Base-by-base conservation (phyloP, 257 asterid genomes). In the Lavandula angustifolia region DNA sequence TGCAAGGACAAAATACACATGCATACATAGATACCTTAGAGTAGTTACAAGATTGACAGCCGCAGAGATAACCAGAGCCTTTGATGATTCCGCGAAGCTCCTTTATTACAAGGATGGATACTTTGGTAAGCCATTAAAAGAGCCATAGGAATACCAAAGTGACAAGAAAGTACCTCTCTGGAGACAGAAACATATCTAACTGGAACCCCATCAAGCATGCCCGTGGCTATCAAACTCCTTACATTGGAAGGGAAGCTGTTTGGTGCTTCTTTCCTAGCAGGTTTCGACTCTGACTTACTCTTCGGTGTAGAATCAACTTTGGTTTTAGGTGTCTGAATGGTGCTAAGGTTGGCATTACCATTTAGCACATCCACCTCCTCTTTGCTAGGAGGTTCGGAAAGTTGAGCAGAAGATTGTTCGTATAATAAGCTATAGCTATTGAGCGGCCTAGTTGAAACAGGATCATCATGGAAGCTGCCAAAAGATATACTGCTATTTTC, bases 171-270 rank as follows among this genome's bases (percentile, higher is more conserved):
- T 87, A 92, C 97, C 96, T 85, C 90, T 55, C 88, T 80, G 0
- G 95, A 75, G 29, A 80, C 85, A 9, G 97, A 77, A 34, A 89
- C 77, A 50, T 92, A 92, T 83, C 80, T 78, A 54, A 92, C 95
- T 41, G 94, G 96, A 69, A 89, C 95, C 27, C 94, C 97, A 62
- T 92, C 97, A 60, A 89, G 94, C 74, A 92, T 89, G 55, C 99
- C 96, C 14, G 99, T 92, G 35, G 97, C 83, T 57, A 89, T 80
- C 83, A 92, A 84, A 76, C 97, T 89, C 76, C 97, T 85, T 51
- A 92, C 99, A 71, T 87, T 92, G 63, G 97, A 84, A 1, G 99
- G 99, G 74, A 92, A 89, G 73, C 96, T 87, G 75, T 92, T 87
- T 40, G 96, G 95, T 49, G 96, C 97, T 75, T 86, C 99, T 80